Conservation (phyloP, 257 asterid species). For the Solanum okadae region DNA sequence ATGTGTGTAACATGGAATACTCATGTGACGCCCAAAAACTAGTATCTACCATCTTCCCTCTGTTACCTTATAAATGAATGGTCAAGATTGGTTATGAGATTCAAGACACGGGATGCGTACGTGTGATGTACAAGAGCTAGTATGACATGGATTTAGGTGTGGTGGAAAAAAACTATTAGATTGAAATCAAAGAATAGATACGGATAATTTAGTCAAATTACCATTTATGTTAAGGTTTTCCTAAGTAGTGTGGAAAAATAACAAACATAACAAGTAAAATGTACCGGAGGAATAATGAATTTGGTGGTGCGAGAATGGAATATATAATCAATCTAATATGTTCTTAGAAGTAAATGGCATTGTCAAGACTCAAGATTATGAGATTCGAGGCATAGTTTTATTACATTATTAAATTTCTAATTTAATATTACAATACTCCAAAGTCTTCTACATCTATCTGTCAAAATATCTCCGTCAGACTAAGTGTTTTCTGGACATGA, state of each 20-base stretch:
- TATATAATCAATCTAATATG: background rate
- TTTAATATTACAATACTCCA: too few species aligned
- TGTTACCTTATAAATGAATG: too few species aligned
- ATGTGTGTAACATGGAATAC: background rate
- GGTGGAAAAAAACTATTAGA: background rate
- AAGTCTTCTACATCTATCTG: background rate
- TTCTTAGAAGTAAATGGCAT: too few species aligned
- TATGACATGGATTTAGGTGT: background rate
- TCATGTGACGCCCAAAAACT: background rate
- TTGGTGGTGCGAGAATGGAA: background rate
- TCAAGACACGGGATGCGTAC: background rate
- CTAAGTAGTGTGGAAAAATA: background rate
- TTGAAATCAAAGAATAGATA: too few species aligned
- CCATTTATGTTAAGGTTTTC: background rate
- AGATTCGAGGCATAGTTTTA: background rate
- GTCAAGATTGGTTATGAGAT: background rate
- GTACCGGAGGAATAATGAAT: too few species aligned
- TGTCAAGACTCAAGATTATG: background rate
- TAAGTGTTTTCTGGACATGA: background rate
- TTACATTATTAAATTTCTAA: background rate
- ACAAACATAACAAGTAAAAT: background rate
- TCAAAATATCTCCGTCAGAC: too few species aligned
- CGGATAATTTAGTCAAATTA: background rate
- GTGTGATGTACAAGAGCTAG: background rate
- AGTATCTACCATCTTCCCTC: background rate